Evolutionary conservation across 2,329 filamentous ascomycete genomes (phyloP).

Genomic region (Zopfia rhizophila): DNA sequence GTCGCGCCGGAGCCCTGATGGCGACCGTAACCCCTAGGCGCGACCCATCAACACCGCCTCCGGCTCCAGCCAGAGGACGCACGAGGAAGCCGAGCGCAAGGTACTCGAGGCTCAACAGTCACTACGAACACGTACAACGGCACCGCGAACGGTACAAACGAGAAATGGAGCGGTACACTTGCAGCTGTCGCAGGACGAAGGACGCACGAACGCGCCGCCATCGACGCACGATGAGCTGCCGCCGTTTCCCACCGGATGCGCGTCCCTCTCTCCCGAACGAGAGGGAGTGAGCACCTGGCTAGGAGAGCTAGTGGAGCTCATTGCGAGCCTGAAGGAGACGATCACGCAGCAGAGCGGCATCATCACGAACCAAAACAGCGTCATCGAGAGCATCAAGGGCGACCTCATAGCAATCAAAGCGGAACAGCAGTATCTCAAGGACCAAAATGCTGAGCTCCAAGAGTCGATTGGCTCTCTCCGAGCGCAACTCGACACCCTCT

Average conservation of each 20-base stretch:
- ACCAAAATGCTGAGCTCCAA: background rate
- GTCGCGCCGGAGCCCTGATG: constrained; percentile 17
- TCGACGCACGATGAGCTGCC: constrained; percentile 14
- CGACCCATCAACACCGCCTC: constrained; percentile 16
- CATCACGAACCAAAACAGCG: no score
- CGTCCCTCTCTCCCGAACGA: constrained; percentile 10
- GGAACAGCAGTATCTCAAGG: constrained; percentile 1
- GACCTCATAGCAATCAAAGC: background rate
- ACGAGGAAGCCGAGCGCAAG: constrained; percentile 17
- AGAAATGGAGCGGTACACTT: constrained; percentile 14
- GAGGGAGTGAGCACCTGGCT: constrained; percentile 1
- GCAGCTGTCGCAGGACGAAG: constrained; percentile 11
- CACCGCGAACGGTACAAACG: constrained; percentile 7
- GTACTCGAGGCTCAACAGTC: constrained; percentile 8
- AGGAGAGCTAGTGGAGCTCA: constrained; percentile 7
- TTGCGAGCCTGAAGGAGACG: background rate
- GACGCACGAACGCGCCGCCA: constrained; percentile 11
- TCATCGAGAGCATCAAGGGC: background rate
- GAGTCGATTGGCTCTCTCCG: background rate
- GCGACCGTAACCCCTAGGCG: constrained; percentile 13
- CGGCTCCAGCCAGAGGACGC: constrained; percentile 8
- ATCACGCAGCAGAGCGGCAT: background rate
- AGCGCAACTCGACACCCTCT: background rate
- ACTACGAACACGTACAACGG: constrained; percentile 4
- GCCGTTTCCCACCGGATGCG: constrained; percentile 10